phyloP scores from a whole-genome alignment of 345 rosid species.

The Rhodomyrtus tomentosa region DNA sequence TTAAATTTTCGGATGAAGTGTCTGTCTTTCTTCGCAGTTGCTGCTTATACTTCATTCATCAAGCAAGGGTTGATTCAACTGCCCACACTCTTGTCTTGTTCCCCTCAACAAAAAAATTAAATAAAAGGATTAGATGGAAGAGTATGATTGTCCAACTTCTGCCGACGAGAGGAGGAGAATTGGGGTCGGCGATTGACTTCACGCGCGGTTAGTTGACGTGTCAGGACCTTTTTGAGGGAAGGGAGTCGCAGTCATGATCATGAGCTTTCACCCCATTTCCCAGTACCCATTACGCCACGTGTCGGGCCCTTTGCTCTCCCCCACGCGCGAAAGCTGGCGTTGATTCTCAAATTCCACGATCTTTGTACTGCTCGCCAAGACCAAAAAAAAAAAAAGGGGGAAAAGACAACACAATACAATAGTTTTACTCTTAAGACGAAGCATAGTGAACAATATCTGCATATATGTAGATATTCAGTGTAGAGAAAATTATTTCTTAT shows the following conservation, averaged over 20 bases:
- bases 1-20: background rate
- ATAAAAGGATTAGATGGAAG: too few species aligned
- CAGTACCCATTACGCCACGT: background rate
- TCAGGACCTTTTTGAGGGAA: background rate
- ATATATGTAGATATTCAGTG: background rate
- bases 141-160: too few species aligned
- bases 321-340: background rate
- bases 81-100: background rate
- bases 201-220: slow-evolving; percentile 1
- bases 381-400: too few species aligned
- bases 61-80: background rate
- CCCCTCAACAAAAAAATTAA: background rate
- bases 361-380: too few species aligned
- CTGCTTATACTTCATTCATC: background rate
- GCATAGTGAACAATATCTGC: background rate
- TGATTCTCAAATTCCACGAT: background rate
- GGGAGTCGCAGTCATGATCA: background rate
- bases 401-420: too few species aligned
- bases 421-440: fast-evolving
- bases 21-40: background rate
- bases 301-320: background rate
- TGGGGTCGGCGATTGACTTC: background rate
- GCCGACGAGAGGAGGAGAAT: too few species aligned
- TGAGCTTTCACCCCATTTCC: background rate
- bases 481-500: too few species aligned